Conservation (phyloP, 345 rosid genomes). For the Hibiscus syriacus region DNA sequence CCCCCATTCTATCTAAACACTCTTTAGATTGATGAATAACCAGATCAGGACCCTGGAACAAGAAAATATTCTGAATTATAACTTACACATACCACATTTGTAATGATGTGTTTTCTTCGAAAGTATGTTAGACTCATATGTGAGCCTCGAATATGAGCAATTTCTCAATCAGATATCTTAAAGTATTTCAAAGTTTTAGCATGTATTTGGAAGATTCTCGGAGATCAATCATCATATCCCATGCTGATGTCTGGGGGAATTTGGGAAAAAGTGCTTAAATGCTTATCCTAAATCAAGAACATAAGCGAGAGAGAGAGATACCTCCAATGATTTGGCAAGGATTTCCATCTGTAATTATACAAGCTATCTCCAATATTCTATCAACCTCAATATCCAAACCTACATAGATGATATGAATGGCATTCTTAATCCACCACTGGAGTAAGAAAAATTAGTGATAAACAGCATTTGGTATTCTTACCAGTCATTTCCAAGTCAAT, state of each 20-base stretch:
- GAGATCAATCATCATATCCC: background rate
- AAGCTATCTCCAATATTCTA: slow-evolving; percentile 88
- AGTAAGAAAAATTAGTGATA: no score
- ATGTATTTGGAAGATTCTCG: background rate
- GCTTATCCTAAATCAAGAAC: background rate
- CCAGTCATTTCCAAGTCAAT: slow-evolving; percentile 97
- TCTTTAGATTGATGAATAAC: slow-evolving; percentile 77
- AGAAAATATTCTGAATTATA: slow-evolving; percentile 7
- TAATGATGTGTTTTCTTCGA: background rate
- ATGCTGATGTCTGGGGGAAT: background rate
- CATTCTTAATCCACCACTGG: no score
- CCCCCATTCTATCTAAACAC: slow-evolving; percentile 74
- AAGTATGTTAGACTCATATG: background rate
- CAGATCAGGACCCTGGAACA: slow-evolving; percentile 84
- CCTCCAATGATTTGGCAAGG: slow-evolving; percentile 74
- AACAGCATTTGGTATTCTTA: slow-evolving; percentile 14
- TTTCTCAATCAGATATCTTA: no score
- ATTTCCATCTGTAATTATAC: slow-evolving; percentile 78
- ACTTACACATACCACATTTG: background rate
- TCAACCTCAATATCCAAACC: slow-evolving; percentile 76
- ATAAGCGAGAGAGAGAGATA: slow-evolving; percentile 11
- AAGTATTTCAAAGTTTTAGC: background rate
- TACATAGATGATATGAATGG: slow-evolving; percentile 34
- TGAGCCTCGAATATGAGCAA: background rate
- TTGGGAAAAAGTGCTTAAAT: background rate